Percentiles rank a stretch among this genome's conserved stretches.
These are phyloP conservation scores for Phragmites australis DNA, from an alignment of 176 grass and related monocot genomes.

Conservation along the genomic window DNA sequence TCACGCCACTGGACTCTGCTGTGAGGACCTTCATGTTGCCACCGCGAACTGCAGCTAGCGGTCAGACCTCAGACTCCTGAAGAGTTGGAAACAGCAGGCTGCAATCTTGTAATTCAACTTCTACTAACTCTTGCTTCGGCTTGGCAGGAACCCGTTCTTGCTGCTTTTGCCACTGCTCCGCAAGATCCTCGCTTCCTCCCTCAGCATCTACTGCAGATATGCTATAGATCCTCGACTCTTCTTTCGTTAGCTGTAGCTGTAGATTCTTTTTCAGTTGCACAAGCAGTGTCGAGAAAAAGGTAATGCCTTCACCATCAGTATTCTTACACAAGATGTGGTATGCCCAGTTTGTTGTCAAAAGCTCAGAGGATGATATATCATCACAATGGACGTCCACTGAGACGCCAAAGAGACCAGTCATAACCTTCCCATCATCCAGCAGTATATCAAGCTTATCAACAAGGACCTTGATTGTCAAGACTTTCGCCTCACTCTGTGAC, in stretches of 20 bases:
- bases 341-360: neutral
- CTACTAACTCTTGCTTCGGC: neutral
- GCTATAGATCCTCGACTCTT: neutral
- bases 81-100: neutral
- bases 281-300: neutral
- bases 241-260: neutral
- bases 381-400: neutral
- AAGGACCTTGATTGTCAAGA: neutral
- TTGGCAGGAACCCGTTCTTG: neutral
- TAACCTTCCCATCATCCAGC: neutral
- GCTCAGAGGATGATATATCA: neutral
- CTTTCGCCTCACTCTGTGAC: neutral
- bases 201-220: neutral
- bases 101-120: neutral
- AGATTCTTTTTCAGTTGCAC: constrained; percentile 4
- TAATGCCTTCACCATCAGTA: neutral
- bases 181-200: neutral
- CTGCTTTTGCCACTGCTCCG: neutral
- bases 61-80: neutral
- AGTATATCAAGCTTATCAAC: neutral
- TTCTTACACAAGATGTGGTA: constrained; percentile 5
- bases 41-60: neutral
- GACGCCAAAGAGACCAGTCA: neutral
- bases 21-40: neutral
- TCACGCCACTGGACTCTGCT: neutral